A percentile compares a stretch with the other conserved stretches of the same genome.
Conservation (phyloP, 495 filamentous ascomycete species). For the Talaromyces borbonicus region DNA sequence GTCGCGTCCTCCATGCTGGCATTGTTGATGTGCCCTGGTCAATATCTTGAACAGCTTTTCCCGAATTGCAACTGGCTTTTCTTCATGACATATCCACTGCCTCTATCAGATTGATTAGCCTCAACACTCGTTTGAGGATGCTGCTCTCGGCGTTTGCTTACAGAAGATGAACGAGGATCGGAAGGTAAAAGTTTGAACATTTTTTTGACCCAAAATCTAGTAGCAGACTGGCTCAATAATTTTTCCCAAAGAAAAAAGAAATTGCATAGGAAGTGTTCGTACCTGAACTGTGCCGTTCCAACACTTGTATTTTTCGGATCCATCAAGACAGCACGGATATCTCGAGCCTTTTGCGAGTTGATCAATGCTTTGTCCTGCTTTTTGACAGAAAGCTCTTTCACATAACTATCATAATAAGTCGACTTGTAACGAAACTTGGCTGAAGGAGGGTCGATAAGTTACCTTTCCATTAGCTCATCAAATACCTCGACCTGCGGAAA, state of each 20-base stretch:
- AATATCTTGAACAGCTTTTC: constrained; percentile 49
- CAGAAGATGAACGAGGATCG: constrained; percentile 25
- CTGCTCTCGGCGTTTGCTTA: constrained; percentile 12
- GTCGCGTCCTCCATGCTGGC: constrained; percentile 50
- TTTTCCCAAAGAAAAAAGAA: not conserved
- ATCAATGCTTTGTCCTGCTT: constrained; percentile 53
- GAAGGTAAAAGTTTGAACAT: constrained; percentile 45
- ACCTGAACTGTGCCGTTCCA: constrained; percentile 49
- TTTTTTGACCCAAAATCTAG: constrained; percentile 51
- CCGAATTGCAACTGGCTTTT: constrained; percentile 51
- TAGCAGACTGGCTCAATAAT: not conserved
- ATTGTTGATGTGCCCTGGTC: constrained; percentile 46
- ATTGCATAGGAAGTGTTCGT: constrained; percentile 9
- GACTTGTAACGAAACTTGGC: not conserved
- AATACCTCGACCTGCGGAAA: constrained; percentile 46
- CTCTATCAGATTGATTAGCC: constrained; percentile 17
- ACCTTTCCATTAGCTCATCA: constrained; percentile 45
- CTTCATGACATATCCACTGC: constrained; percentile 47
- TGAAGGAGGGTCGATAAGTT: constrained; percentile 10
- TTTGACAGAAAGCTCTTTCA: constrained; percentile 43
- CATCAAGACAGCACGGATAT: constrained; percentile 42
- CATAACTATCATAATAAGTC: constrained; percentile 26
- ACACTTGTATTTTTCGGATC: constrained; percentile 49
- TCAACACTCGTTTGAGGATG: not conserved
- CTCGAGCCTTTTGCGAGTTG: constrained; percentile 41